Percentiles rank a stretch among this genome's conserved stretches.
phyloP scores from a whole-genome alignment of 306 rosid species.

The Herpetospermum pedunculosum region DNA sequence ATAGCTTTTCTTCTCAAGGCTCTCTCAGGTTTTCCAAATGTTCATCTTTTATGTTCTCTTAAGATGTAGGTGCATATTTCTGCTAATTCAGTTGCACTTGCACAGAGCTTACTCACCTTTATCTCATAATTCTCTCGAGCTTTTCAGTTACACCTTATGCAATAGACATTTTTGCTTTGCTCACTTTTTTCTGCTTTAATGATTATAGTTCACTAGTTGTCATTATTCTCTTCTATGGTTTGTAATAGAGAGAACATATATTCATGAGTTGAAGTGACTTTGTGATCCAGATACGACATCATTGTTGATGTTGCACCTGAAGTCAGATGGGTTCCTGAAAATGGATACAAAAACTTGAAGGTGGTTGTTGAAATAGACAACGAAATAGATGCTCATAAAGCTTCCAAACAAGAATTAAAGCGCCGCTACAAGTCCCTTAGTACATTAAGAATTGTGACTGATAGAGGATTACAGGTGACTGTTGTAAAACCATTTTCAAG shows the following conservation, averaged over 20 bases:
- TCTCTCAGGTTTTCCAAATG: conserved; percentile 45
- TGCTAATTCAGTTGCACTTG: not conserved
- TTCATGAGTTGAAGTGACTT: conserved; percentile 18
- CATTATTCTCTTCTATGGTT: conserved; percentile 3
- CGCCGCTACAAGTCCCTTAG: conserved; percentile 73
- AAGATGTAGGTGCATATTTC: not conserved
- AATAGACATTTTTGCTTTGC: not conserved
- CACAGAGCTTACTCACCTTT: not conserved
- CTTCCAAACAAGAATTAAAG: conserved; percentile 56
- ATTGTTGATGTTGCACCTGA: conserved; percentile 78
- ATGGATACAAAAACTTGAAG: conserved; percentile 77
- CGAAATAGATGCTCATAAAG: conserved; percentile 58
- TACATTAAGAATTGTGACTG: conserved; percentile 53
- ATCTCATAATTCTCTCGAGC: not conserved
- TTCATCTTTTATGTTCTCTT: conserved; percentile 8
- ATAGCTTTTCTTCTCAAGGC: conserved; percentile 50
- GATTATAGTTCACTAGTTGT: not conserved
- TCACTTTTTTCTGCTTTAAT: not conserved
- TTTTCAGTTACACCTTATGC: not conserved
- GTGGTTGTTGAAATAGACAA: conserved; percentile 69
- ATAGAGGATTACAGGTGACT: conserved; percentile 83
- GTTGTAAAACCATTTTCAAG: not conserved
- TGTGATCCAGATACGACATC: conserved; percentile 66
- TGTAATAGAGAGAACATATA: conserved; percentile 5
- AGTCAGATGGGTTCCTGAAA: conserved; percentile 70